Evolutionary conservation across 306 rosid genomes (phyloP).

Genomic region (Glycine soja): DNA sequence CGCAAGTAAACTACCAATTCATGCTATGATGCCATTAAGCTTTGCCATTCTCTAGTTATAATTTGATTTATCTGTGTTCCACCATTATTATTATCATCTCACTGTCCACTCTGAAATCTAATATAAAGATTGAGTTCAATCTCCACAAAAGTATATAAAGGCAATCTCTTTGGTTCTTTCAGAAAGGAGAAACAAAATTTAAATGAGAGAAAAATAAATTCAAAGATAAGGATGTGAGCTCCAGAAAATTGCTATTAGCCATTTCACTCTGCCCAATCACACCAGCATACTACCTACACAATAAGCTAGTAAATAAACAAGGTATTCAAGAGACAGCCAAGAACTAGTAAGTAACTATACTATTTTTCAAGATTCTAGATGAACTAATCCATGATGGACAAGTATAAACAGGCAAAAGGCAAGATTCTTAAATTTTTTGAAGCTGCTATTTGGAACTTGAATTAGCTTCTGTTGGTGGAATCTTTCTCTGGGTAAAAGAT

Average conservation of each 20-base stretch:
- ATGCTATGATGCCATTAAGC: conserved; percentile 15
- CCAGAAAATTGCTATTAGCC: conserved; percentile 26
- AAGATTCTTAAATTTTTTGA: conserved; percentile 22
- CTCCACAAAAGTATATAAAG: conserved; percentile 20
- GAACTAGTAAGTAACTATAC: neutral
- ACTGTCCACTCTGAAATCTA: conserved; percentile 29
- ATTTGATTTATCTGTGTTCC: conserved; percentile 12
- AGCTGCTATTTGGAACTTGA: conserved; percentile 25
- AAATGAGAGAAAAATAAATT: conserved; percentile 12
- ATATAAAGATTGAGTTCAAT: conserved; percentile 38
- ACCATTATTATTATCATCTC: conserved; percentile 20
- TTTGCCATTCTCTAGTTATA: conserved; percentile 16
- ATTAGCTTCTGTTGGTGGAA: conserved; percentile 11
- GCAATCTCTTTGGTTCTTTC: conserved; percentile 27
- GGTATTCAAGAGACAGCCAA: neutral
- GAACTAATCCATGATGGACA: conserved; percentile 33
- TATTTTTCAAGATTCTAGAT: conserved; percentile 13
- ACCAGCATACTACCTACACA: conserved; percentile 18
- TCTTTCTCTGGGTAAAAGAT: conserved; percentile 21
- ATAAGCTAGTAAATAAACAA: conserved; percentile 18
- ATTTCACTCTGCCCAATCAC: conserved; percentile 1
- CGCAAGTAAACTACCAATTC: conserved; percentile 28
- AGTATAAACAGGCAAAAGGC: conserved; percentile 19
- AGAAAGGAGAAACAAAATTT: conserved; percentile 20
- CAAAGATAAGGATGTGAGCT: conserved; percentile 32